phyloP scores from a whole-genome alignment of 179 eudicot species.

The Spergularia azorica region DNA sequence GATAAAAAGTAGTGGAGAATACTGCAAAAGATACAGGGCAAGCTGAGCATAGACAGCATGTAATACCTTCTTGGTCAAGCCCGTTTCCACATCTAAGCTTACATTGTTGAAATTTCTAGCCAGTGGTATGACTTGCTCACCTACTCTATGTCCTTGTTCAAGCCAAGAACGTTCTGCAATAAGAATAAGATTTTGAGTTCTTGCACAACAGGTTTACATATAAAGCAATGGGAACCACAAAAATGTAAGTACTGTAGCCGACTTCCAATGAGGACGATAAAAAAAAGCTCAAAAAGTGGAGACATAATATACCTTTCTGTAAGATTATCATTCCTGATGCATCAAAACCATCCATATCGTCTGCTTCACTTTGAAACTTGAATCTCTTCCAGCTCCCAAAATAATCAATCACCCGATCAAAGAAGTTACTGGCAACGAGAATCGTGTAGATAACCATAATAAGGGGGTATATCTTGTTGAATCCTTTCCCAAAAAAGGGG shows the following conservation, averaged over 20 bases:
- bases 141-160: constrained; percentile 86
- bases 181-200: constrained; percentile 26
- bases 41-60: background rate
- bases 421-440: constrained; percentile 87
- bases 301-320: constrained; percentile 61
- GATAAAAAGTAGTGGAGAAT: background rate
- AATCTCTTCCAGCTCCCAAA: constrained; percentile 91
- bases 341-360: constrained; percentile 88
- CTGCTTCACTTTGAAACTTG: constrained; percentile 65
- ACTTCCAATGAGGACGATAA: too few relatives aligned
- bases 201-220: constrained; percentile 14
- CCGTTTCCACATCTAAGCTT: constrained; percentile 65
- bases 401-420: constrained; percentile 70
- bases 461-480: constrained; percentile 91
- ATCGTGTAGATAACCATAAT: constrained; percentile 92
- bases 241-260: too few relatives aligned
- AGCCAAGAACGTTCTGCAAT: constrained; percentile 85
- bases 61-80: constrained; percentile 38
- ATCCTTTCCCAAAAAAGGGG: constrained; percentile 88
- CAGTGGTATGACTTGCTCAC: constrained; percentile 86
- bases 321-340: constrained; percentile 90
- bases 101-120: constrained; percentile 73
- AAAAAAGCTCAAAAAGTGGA: too few relatives aligned
- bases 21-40: background rate
- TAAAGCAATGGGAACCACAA: too few relatives aligned